These are phyloP conservation scores for Dillenia turbinata DNA, from an alignment of 164 flowering plant genomes.

Conservation along the genomic window DNA sequence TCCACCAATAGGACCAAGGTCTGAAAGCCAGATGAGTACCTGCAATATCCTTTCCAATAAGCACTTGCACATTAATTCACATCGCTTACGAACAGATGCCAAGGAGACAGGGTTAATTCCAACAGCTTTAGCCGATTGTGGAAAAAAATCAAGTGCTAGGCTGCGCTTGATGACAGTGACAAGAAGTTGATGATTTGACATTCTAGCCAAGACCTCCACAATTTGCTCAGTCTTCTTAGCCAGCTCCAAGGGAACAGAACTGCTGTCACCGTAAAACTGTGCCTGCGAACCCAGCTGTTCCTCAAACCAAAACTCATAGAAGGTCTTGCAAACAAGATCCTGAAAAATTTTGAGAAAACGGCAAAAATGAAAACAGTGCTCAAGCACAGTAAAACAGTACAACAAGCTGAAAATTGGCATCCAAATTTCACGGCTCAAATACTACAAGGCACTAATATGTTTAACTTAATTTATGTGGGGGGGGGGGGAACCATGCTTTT, in stretches of 20 bases:
- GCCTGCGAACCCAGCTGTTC: conserved; percentile 61
- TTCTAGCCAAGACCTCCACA: conserved; percentile 77
- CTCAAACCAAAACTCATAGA: conserved; percentile 98
- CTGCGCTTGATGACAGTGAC: conserved; percentile 74
- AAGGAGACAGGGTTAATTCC: conserved; percentile 78
- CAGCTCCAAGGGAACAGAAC: conserved; percentile 86
- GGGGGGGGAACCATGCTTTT: too few species aligned
- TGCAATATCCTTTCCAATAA: conserved; percentile 87
- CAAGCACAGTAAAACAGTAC: too few species aligned
- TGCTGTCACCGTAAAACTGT: conserved; percentile 67
- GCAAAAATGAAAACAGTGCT: neutral
- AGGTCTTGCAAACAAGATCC: conserved; percentile 99
- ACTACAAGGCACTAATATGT: too few species aligned
- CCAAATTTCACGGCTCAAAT: too few species aligned
- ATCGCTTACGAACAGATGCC: conserved; percentile 82
- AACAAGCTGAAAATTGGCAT: too few species aligned
- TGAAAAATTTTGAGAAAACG: conserved; percentile 15
- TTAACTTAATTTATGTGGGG: too few species aligned
- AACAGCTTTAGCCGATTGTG: conserved; percentile 87
- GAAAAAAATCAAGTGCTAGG: conserved; percentile 87
- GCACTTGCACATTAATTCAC: conserved; percentile 97
- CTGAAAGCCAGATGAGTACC: conserved; percentile 30
- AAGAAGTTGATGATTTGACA: conserved; percentile 79
- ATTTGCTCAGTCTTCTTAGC: conserved; percentile 92
- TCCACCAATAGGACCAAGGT: conserved; percentile 1